These are phyloP conservation scores for Hyphopichia burtonii DNA, from an alignment of 1,139 yeast genomes.

Conservation along the genomic window DNA sequence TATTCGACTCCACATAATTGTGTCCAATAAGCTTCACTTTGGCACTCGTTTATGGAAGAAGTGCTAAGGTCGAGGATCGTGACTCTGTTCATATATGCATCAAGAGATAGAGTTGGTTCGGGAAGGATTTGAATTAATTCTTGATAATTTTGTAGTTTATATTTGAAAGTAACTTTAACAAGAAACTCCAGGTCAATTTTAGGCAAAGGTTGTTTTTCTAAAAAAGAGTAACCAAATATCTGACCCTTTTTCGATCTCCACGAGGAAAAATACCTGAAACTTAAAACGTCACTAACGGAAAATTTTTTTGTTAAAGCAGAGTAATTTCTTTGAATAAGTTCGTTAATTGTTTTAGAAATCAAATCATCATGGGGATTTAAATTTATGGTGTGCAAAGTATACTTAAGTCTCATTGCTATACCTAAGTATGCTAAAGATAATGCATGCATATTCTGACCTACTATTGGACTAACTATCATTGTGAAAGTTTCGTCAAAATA, in stretches of 20 bases:
- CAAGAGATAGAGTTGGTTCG: background rate
- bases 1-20: background rate
- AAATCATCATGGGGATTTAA: background rate
- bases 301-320: background rate
- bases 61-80: background rate
- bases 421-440: background rate
- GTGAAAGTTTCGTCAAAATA: background rate
- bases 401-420: background rate
- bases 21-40: background rate
- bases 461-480: background rate
- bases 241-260: constrained; percentile 16
- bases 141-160: background rate
- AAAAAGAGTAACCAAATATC: constrained; percentile 8
- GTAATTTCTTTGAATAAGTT: background rate
- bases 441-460: background rate
- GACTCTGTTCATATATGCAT: background rate
- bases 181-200: background rate
- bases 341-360: background rate
- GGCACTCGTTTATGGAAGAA: background rate
- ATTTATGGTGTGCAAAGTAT: background rate
- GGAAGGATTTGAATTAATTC: background rate
- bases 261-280: constrained; percentile 14
- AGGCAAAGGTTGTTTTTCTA: background rate
- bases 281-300: background rate
- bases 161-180: background rate